phyloP scores from a whole-genome alignment of 2,329 filamentous ascomycete species.

The Nemania sp. region DNA sequence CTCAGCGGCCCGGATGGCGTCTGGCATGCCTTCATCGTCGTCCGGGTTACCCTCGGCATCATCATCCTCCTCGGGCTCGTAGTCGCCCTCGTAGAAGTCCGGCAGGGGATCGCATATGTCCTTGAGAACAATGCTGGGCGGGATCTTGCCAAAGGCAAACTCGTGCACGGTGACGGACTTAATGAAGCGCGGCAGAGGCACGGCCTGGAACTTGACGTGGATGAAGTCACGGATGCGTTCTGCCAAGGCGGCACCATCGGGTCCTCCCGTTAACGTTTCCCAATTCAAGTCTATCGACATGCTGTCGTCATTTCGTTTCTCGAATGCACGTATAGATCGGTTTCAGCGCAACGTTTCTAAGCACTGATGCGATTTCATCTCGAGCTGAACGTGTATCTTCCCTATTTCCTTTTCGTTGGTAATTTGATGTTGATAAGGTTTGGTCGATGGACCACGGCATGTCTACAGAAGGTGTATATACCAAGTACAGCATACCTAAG shows the following conservation, averaged over 20 bases:
- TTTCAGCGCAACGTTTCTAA: neutral
- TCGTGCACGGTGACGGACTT: constrained; percentile 94
- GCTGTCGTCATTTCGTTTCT: constrained; percentile 21
- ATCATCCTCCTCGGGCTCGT: constrained; percentile 71
- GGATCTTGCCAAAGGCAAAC: constrained; percentile 88
- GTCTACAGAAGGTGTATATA: neutral
- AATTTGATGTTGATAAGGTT: constrained; percentile 3
- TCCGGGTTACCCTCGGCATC: constrained; percentile 59
- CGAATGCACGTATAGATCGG: neutral
- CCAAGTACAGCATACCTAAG: neutral
- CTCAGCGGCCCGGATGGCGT: constrained; percentile 53
- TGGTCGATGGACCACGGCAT: neutral
- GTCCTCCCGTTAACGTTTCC: constrained; percentile 89
- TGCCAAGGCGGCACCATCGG: constrained; percentile 86
- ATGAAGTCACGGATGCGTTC: constrained; percentile 92
- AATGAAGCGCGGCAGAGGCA: constrained; percentile 93
- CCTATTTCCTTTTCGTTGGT: neutral
- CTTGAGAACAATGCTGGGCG: constrained; percentile 90
- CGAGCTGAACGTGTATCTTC: neutral
- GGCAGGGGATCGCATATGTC: constrained; percentile 95
- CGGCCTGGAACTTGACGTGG: constrained; percentile 93
- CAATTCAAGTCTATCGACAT: constrained; percentile 99
- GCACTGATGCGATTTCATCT: neutral
- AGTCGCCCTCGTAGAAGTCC: constrained; percentile 92
- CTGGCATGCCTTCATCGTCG: constrained; percentile 49